Percentiles rank a stretch among this genome's conserved stretches.
Evolutionary conservation across 2,329 filamentous ascomycete genomes (phyloP).

Genomic region (Thelonectria rubi): DNA sequence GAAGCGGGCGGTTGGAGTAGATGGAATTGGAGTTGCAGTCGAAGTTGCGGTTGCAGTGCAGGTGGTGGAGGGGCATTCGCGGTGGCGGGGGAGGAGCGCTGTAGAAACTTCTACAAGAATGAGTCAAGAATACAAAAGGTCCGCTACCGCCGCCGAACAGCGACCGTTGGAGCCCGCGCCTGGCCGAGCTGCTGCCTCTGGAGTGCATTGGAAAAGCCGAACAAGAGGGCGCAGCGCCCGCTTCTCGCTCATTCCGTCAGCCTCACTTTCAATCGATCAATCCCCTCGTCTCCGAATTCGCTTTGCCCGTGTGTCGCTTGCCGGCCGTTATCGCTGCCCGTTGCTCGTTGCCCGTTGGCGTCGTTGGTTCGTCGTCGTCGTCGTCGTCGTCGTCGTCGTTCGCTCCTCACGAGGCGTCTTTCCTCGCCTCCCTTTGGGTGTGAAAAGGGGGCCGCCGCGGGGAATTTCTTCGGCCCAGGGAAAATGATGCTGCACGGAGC

Average conservation of each 20-base stretch:
- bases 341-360: not conserved
- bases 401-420: not conserved
- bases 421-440: conserved; percentile 4
- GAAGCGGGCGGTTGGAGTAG: conserved; percentile 10
- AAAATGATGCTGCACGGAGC: conserved; percentile 50
- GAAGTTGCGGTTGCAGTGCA: conserved; percentile 30
- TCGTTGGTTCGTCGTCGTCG: not conserved
- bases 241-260: conserved; percentile 11
- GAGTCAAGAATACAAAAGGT: conserved; percentile 53
- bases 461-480: conserved; percentile 23
- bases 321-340: conserved; percentile 1
- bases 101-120: conserved; percentile 58
- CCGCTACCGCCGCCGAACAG: conserved; percentile 34
- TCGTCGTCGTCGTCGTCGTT: not conserved
- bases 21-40: conserved; percentile 24
- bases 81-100: conserved; percentile 32
- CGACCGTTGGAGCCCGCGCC: conserved; percentile 34
- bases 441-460: conserved; percentile 12
- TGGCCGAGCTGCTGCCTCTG: conserved; percentile 36
- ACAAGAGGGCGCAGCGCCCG: conserved; percentile 13
- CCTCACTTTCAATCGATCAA: conserved; percentile 10
- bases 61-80: conserved; percentile 29
- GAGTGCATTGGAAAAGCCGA: conserved; percentile 12
- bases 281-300: not conserved
- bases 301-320: not conserved